A percentile compares a stretch with the other conserved stretches of the same genome.
Conservation (phyloP, 1,284 basidiomycete genomes). For the Chalciporus sp. region DNA sequence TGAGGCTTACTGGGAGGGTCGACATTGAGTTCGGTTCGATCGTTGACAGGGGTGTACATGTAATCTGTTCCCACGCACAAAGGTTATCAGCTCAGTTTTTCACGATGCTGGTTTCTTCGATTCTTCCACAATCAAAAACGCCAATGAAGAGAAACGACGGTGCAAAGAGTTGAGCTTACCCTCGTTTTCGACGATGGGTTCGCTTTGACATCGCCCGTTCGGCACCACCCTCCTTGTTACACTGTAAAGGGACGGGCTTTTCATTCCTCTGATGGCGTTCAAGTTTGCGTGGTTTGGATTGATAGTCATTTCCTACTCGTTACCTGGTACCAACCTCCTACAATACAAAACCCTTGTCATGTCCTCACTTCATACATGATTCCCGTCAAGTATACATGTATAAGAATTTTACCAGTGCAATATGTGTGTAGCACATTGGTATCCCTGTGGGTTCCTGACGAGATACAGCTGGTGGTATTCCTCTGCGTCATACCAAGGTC, state of each 20-base stretch:
- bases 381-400: not conserved
- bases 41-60: constrained; percentile 1
- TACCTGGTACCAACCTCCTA: no score
- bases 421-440: constrained; percentile 57
- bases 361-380: not conserved
- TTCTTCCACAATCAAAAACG: constrained; percentile 57
- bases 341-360: not conserved
- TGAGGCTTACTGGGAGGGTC: no score
- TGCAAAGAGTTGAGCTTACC: constrained; percentile 48
- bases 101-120: constrained; percentile 22
- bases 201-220: constrained; percentile 49
- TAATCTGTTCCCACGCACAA: constrained; percentile 26
- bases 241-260: constrained; percentile 48
- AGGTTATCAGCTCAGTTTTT: constrained; percentile 5
- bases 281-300: constrained; percentile 17
- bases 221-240: constrained; percentile 54
- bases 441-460: constrained; percentile 63
- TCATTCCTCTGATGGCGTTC: constrained; percentile 45
- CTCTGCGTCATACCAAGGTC: constrained; percentile 83
- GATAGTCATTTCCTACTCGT: not conserved
- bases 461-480: constrained; percentile 87
- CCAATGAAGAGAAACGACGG: constrained; percentile 47
- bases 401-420: constrained; percentile 47
- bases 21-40: not conserved
- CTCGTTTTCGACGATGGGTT: constrained; percentile 30